Evolutionary conservation across 768 basidiomycete genomes (phyloP), one percentile per base, ranked within the genome.

Genomic region (Rhizopogon vesiculosus): DNA sequence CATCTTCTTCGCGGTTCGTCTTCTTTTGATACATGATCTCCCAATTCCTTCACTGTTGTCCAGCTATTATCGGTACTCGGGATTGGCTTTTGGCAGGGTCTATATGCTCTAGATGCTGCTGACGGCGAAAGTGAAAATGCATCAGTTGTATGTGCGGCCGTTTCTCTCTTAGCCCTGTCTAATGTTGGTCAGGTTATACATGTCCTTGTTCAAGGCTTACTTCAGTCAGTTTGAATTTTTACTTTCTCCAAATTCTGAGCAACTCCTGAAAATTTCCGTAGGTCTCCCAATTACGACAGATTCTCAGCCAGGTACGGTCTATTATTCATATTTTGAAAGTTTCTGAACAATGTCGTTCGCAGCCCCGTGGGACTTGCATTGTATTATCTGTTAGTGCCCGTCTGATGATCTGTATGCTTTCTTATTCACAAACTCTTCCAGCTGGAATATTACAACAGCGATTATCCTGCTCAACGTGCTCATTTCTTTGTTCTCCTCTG

Each of bases 401-500:
- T 16, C 45, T 18, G 19, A 35, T 45, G 40, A 22, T 45, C 42
- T 38, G 43, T n/a, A 18, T 42, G 45, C 48, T 56, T 40, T 49
- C 29, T 35, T 15, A 50, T 50, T 19, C 28, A 53, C 38, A 60
- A 45, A 63, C 18, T 45, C 45, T 12, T 48, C 45, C 45, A 88
- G 87, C 43, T 95, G 92, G 93, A 93, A 87, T 71, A 80, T 91
- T 53, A 80, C 85, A 19, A 87, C 91, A 2, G 88, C 84, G 16
- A 80, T 97, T 49, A 82, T 98, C 53, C 78, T 97, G 49, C 81
- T 97, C 67, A 98, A 98, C 66, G 85, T 98, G 65, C 78, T 98
- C 64, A 93, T 98, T 62, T 97, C 94, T n/a, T 74, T 98, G 62
- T 97, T 97, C 68, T 86, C 93, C 16, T 91, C 93, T 49, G 93